Evolutionary conservation across 208 protist species (phyloP), one percentile per base, ranked within the genome.

Genomic region (Trypanosoma congolense): DNA sequence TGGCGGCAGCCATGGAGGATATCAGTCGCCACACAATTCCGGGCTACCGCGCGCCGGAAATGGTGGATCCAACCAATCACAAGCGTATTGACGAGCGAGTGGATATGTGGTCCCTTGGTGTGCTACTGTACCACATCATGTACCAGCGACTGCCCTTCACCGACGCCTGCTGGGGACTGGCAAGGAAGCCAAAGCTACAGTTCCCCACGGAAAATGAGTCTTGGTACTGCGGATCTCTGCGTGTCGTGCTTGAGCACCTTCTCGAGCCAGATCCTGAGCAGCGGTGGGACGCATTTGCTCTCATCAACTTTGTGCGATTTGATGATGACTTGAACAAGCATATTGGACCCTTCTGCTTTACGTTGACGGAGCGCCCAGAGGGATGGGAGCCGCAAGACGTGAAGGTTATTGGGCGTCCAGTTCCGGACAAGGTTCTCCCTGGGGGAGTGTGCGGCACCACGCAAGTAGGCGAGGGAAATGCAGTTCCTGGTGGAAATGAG

Each of bases 51-150:
- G 61, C 95, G 14, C 97, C 97, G 2, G 97, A 99, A 72, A 97
- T 98, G 96, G 69, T 85, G 16, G 96, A 99, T 73, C 81, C 97
- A 28, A 97, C 87, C 61, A 67, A 65, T 56, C 61, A 74, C 25
- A 65, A 88, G 33, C 65, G 72, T n/a, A 98, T 98, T 61, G 80
- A 78, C 44, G 84, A 97, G 62, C 95, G 97, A 52, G 61, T 73
- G 25, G 97, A 99, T 63, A 74, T 98, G 30, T 99, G 97, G 97
- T 80, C 95, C 22, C 67, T 98, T 18, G 97, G 97, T 25, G 97
- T 97, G 50, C 60, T 98, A 21, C 73, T 98, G 9, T 98, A 96
- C 73, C 96, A 91, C 57, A 80, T 98, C 77, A 92, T 93, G 64
- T 98, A 88, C 75, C 83, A 93, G 21, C 75, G 77, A 29, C 73